Percentiles rank a stretch among this genome's conserved stretches.
phyloP scores from a whole-genome alignment of 495 filamentous ascomycete genomes.

The Aspergillus baeticus region DNA sequence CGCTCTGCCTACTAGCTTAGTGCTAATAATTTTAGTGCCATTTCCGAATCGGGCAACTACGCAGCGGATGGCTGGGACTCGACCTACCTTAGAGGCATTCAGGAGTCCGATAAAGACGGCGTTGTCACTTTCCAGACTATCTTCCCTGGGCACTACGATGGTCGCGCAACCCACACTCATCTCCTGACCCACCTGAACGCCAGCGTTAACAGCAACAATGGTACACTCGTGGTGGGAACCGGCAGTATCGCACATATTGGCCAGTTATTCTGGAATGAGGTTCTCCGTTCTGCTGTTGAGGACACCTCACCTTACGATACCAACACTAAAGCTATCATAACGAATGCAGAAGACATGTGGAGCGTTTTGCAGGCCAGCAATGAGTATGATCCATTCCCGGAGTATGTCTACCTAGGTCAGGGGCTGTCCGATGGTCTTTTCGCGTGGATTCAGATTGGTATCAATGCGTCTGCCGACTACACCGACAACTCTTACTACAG shows the following conservation, averaged over 20 bases:
- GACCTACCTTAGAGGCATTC: slow-evolving; percentile 54
- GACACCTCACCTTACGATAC: slow-evolving; percentile 52
- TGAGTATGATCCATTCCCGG: slow-evolving; percentile 36
- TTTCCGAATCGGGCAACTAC: slow-evolving; percentile 34
- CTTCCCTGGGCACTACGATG: slow-evolving; percentile 61
- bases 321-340: slow-evolving; percentile 52
- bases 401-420: slow-evolving; percentile 48
- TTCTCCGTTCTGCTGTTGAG: slow-evolving; percentile 54
- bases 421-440: slow-evolving; percentile 49
- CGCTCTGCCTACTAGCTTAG: not conserved
- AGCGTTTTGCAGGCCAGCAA: slow-evolving; percentile 28
- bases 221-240: slow-evolving; percentile 41
- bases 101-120: slow-evolving; percentile 54
- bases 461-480: slow-evolving; percentile 51
- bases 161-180: slow-evolving; percentile 60
- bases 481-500: slow-evolving; percentile 39
- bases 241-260: slow-evolving; percentile 38
- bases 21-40: slow-evolving; percentile 22
- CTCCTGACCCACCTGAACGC: slow-evolving; percentile 49
- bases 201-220: slow-evolving; percentile 45
- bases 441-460: slow-evolving; percentile 57
- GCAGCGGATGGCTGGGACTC: slow-evolving; percentile 38
- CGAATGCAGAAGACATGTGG: slow-evolving; percentile 47
- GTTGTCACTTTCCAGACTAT: slow-evolving; percentile 55
- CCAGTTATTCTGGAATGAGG: slow-evolving; percentile 65